Conservation (phyloP, 2,329 filamentous ascomycete genomes). For the Nannizziopsis barbatae region DNA sequence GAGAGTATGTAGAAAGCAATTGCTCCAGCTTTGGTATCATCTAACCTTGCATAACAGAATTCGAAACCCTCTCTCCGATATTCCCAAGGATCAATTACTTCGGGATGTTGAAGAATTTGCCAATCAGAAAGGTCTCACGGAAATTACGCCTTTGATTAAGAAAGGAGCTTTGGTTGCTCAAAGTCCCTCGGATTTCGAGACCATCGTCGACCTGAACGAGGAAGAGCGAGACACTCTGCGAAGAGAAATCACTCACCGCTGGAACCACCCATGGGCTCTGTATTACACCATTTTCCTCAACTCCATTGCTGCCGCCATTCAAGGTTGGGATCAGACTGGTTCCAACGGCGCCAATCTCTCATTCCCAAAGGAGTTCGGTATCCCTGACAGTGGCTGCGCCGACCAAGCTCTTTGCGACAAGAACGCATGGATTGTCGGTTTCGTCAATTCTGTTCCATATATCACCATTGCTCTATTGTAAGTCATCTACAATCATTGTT, state of each 20-base stretch:
- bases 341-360: conserved; percentile 44
- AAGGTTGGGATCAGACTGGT: conserved; percentile 43
- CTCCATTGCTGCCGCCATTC: conserved; percentile 45
- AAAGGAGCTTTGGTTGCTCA: conserved; percentile 61
- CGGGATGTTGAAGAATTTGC: conserved; percentile 34
- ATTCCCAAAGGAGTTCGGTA: conserved; percentile 41
- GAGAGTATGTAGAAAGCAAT: conserved; percentile 22
- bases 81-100: conserved; percentile 23
- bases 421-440: conserved; percentile 48
- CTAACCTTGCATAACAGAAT: conserved; percentile 23
- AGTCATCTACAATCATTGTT: conserved; percentile 14
- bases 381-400: conserved; percentile 31
- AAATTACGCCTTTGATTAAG: conserved; percentile 37
- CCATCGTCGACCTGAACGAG: conserved; percentile 49
- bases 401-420: conserved; percentile 22
- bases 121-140: conserved; percentile 47
- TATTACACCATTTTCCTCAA: conserved; percentile 43
- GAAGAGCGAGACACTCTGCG: conserved; percentile 34
- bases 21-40: background rate
- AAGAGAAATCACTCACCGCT: conserved; percentile 38
- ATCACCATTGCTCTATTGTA: conserved; percentile 41
- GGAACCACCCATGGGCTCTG: conserved; percentile 38
- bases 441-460: conserved; percentile 48
- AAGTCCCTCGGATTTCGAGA: conserved; percentile 52
- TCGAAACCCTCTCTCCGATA: conserved; percentile 24